Conservation (phyloP, 139 green algal genomes). For the Mesotaenium endlicherianum region DNA sequence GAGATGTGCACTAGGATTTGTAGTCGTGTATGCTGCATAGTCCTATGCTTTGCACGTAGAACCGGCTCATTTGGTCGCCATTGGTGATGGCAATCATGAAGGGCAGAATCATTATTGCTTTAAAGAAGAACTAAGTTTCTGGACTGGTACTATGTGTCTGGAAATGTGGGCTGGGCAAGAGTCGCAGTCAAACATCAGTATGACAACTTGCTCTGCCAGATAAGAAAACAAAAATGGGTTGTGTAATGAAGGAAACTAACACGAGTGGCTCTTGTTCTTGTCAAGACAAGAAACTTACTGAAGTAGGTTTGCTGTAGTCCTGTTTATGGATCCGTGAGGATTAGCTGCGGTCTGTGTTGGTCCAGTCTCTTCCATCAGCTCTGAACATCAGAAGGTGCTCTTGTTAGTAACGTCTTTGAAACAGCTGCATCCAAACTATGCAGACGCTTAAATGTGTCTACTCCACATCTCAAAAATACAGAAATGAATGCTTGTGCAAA, state of each 20-base stretch:
- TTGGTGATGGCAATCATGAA: not conserved
- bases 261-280: no score
- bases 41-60: not conserved
- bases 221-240: no score
- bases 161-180: not conserved
- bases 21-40: not conserved
- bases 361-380: slow-evolving; percentile 5
- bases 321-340: slow-evolving; percentile 3
- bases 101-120: not conserved
- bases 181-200: not conserved
- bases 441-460: no score
- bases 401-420: no score
- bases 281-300: not conserved
- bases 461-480: no score
- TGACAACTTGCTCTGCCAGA: no score
- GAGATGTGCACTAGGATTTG: no score
- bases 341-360: slow-evolving; percentile 2
- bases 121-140: not conserved
- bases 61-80: not conserved
- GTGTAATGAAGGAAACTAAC: no score
- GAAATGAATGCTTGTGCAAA: no score
- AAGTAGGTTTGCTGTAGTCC: not conserved
- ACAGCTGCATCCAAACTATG: no score
- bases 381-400: not conserved
- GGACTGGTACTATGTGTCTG: not conserved